Conservation (phyloP, 2,329 filamentous ascomycete genomes). For the Colletotrichum musicola region DNA sequence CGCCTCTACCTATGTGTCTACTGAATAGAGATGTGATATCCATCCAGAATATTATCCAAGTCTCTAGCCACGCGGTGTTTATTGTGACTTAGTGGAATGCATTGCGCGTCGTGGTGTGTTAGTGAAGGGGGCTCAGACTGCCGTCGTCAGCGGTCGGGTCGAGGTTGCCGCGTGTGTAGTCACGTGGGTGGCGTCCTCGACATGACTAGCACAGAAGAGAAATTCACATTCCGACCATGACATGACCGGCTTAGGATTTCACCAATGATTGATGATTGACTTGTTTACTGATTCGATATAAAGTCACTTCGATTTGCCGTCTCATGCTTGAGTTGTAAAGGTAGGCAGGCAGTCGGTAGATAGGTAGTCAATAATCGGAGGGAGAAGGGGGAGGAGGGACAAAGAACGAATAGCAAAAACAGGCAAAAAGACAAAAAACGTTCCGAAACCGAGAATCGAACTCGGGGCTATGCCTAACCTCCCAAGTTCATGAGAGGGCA, state of each 20-base stretch:
- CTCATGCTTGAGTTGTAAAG: too few relatives aligned
- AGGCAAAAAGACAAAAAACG: not conserved
- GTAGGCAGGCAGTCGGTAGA: too few relatives aligned
- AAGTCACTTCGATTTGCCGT: too few relatives aligned
- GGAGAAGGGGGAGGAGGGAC: not conserved
- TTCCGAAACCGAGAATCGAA: slow-evolving; percentile 36
- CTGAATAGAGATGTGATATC: slow-evolving; percentile 34
- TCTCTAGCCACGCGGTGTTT: not conserved
- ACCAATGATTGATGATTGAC: too few relatives aligned
- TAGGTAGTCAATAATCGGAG: too few relatives aligned
- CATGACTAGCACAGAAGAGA: not conserved
- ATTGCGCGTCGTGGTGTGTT: not conserved
- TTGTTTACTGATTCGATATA: too few relatives aligned
- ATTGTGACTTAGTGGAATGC: not conserved
- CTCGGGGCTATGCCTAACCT: slow-evolving; percentile 34
- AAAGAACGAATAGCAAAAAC: not conserved
- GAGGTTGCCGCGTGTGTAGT: not conserved
- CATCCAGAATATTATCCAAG: slow-evolving; percentile 1
- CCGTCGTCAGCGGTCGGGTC: not conserved
- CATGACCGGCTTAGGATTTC: too few relatives aligned
- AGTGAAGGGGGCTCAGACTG: not conserved
- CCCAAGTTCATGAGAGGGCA: slow-evolving; percentile 15
- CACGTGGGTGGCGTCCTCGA: not conserved
- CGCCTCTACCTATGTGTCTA: slow-evolving; percentile 28
- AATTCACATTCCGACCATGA: not conserved